These are phyloP conservation scores for Fraxinus nigra DNA, from an alignment of 305 asterid genomes.

Conservation along the genomic window DNA sequence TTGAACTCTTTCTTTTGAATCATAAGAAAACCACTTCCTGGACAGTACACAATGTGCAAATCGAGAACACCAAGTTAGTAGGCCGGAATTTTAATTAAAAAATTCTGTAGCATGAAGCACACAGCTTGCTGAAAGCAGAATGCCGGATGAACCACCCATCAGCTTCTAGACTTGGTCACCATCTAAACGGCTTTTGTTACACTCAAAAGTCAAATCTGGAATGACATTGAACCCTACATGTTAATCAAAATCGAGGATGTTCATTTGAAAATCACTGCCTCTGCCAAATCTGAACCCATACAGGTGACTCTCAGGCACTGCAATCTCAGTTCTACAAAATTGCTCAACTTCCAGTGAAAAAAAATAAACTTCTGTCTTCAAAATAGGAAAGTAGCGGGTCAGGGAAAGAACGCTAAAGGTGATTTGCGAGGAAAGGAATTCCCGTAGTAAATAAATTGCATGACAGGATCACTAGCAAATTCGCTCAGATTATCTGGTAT, in stretches of 20 bases:
- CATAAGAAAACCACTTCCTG: neutral
- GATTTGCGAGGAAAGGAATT: neutral
- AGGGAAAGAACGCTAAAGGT: neutral
- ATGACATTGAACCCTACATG: neutral
- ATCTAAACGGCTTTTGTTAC: neutral
- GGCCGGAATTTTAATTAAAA: neutral
- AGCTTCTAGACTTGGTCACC: slow-evolving; percentile 7
- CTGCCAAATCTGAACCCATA: slow-evolving; percentile 9
- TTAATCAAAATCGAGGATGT: slow-evolving; percentile 12
- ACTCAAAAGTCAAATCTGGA: slow-evolving; percentile 9
- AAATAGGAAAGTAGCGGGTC: neutral
- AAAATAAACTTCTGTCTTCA: neutral
- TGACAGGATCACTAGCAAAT: neutral
- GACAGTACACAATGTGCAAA: slow-evolving; percentile 1
- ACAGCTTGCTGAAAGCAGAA: neutral
- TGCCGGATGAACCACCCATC: neutral
- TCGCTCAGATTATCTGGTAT: neutral
- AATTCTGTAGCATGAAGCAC: slow-evolving; percentile 5
- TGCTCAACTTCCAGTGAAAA: neutral
- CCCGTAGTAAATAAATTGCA: neutral
- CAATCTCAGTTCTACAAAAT: neutral
- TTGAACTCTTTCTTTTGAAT: neutral
- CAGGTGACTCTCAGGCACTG: slow-evolving; percentile 13
- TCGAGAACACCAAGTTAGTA: neutral
- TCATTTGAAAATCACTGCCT: slow-evolving; percentile 10